Percentiles rank a stretch among this genome's conserved stretches.
These are phyloP conservation scores for Chalaropsis ovoidea DNA, from an alignment of 2,329 filamentous ascomycete genomes.

Conservation along the genomic window DNA sequence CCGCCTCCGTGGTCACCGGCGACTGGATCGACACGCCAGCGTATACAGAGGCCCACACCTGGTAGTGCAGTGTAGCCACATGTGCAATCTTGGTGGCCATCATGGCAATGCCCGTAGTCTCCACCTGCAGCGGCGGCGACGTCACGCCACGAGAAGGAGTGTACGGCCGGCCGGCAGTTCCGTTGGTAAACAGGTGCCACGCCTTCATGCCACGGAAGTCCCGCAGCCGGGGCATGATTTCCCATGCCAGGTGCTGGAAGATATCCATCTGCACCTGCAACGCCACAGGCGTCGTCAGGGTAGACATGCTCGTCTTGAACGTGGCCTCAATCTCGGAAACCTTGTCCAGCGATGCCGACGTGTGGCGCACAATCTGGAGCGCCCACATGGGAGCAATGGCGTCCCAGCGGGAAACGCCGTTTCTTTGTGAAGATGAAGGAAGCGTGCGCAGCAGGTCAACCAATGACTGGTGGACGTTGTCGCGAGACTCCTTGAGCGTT, in stretches of 20 bases:
- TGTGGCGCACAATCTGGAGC: constrained; percentile 49
- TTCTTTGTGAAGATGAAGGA: constrained; percentile 30
- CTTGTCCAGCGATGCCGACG: constrained; percentile 41
- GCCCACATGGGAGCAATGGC: constrained; percentile 45
- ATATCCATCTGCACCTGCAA: constrained; percentile 31
- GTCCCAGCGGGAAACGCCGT: constrained; percentile 41
- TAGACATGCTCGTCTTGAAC: constrained; percentile 36
- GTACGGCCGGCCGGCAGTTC: constrained; percentile 34
- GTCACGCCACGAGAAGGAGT: constrained; percentile 30
- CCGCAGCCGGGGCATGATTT: constrained; percentile 27
- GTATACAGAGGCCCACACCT: constrained; percentile 60
- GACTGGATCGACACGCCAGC: constrained; percentile 6
- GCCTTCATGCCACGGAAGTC: constrained; percentile 25
- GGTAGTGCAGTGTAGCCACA: constrained; percentile 77
- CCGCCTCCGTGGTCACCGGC: not conserved
- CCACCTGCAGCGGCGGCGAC: constrained; percentile 36
- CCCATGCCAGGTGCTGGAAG: constrained; percentile 40
- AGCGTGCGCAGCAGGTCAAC: constrained; percentile 47
- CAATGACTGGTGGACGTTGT: constrained; percentile 44
- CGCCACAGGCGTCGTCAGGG: constrained; percentile 41
- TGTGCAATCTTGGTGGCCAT: constrained; percentile 72
- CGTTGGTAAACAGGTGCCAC: constrained; percentile 41
- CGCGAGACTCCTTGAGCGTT: constrained; percentile 37
- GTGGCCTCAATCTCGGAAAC: constrained; percentile 43
- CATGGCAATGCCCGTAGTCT: constrained; percentile 48